These are phyloP conservation scores for Neurospora sp. DNA, from an alignment of 495 filamentous ascomycete species.

Conservation along the genomic window DNA sequence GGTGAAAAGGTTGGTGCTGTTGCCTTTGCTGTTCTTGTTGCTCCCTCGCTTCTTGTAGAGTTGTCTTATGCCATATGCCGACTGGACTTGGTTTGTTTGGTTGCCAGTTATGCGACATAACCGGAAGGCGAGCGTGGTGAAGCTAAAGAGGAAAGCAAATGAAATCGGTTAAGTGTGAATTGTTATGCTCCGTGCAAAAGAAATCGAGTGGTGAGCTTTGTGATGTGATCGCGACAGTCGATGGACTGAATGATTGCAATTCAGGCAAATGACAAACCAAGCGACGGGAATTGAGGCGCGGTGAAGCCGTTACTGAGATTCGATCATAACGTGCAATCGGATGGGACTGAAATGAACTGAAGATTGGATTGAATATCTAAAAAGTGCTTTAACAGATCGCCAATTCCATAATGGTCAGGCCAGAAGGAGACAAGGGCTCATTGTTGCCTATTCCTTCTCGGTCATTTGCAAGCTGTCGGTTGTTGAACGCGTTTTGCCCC, in stretches of 20 bases:
- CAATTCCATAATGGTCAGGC: neutral
- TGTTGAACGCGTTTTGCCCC: neutral
- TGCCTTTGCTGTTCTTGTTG: constrained; percentile 2
- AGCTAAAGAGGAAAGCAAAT: neutral
- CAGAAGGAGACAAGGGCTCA: neutral
- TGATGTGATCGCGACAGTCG: neutral
- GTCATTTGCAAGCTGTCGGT: neutral
- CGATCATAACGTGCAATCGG: neutral
- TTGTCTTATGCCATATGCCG: constrained; percentile 20
- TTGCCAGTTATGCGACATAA: constrained; percentile 7
- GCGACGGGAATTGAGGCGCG: neutral
- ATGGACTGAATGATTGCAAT: neutral
- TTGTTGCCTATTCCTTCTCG: neutral
- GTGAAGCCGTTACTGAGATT: neutral
- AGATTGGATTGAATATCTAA: neutral
- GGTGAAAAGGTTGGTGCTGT: neutral
- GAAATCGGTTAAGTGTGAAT: neutral
- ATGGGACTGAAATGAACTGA: neutral
- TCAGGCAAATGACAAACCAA: neutral
- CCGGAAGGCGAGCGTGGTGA: neutral
- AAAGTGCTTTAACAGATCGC: neutral
- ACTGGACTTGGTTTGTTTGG: constrained; percentile 4
- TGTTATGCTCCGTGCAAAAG: neutral
- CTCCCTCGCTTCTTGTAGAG: constrained; percentile 12
- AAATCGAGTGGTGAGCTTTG: neutral